These are phyloP conservation scores for Botryosphaeria dothidea DNA, from an alignment of 2,329 filamentous ascomycete species.

Conservation along the genomic window DNA sequence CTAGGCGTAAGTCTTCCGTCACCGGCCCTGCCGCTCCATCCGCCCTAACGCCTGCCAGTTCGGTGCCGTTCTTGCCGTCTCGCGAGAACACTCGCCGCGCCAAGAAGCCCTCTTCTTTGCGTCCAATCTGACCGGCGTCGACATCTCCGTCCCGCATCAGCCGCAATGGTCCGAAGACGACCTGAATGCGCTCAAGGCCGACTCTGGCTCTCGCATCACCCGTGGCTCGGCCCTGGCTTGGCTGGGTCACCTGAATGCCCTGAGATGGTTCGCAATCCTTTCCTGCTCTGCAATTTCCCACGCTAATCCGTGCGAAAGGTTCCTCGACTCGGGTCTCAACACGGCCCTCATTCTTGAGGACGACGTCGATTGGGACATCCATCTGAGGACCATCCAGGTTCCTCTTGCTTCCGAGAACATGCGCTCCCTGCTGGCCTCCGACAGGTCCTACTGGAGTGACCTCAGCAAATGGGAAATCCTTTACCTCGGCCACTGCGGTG, in stretches of 20 bases:
- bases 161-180: conserved; percentile 40
- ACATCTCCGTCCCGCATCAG: conserved; percentile 40
- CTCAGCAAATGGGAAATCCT: conserved; percentile 38
- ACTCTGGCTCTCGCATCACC: conserved; percentile 31
- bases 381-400: conserved; percentile 36
- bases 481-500: conserved; percentile 44
- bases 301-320: conserved; percentile 28
- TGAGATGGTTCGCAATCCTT: conserved; percentile 31
- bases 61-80: conserved; percentile 41
- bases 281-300: not conserved
- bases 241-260: conserved; percentile 42
- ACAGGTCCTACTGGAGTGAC: conserved; percentile 36
- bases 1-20: conserved; percentile 23
- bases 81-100: conserved; percentile 35
- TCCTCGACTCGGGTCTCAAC: conserved; percentile 32
- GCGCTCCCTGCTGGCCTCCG: conserved; percentile 28
- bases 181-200: conserved; percentile 29
- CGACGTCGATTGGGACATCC: conserved; percentile 43
- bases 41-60: conserved; percentile 30
- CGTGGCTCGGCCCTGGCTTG: conserved; percentile 42
- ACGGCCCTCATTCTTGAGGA: conserved; percentile 43
- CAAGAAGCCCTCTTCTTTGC: conserved; percentile 37
- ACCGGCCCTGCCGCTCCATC: not conserved
- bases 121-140: conserved; percentile 39
- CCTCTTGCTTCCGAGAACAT: conserved; percentile 33